phyloP scores from a whole-genome alignment of 2,329 filamentous ascomycete species.

The Neofusicoccum ribis region DNA sequence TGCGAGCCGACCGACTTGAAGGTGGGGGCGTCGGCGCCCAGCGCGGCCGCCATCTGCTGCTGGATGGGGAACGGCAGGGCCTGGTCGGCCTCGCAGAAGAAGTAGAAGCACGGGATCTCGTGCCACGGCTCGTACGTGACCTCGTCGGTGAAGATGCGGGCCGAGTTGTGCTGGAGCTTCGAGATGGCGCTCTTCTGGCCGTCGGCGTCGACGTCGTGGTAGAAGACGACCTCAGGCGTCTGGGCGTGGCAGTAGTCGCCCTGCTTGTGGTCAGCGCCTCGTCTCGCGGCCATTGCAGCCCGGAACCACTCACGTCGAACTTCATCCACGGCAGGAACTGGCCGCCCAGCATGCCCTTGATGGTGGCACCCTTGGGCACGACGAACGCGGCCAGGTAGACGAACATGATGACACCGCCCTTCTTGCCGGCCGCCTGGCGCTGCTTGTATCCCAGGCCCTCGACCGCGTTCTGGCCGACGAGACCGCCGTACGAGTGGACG shows the following conservation, averaged over 20 bases:
- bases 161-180: slow-evolving; percentile 8
- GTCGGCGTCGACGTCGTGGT: slow-evolving; percentile 18
- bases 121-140: slow-evolving; percentile 36
- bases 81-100: slow-evolving; percentile 40
- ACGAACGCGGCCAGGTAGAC: slow-evolving; percentile 42
- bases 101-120: slow-evolving; percentile 36
- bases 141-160: slow-evolving; percentile 22
- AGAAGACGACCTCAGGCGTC: slow-evolving; percentile 16
- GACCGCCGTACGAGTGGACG: slow-evolving; percentile 41
- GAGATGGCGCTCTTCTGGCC: slow-evolving; percentile 1
- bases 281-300: too few species aligned
- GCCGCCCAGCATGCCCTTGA: slow-evolving; percentile 32
- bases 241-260: slow-evolving; percentile 15
- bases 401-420: slow-evolving; percentile 39
- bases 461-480: slow-evolving; percentile 21
- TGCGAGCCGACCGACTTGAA: slow-evolving; percentile 31
- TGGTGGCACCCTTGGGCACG: slow-evolving; percentile 34
- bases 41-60: slow-evolving; percentile 34
- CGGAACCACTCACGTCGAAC: slow-evolving; percentile 24
- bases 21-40: slow-evolving; percentile 21
- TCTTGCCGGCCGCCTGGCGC: slow-evolving; percentile 35
- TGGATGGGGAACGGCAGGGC: slow-evolving; percentile 35
- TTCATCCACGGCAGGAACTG: slow-evolving; percentile 31
- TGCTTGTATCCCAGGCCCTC: slow-evolving; percentile 38
- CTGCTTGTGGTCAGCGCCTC: neutral